Conservation (phyloP, 345 rosid species). For the Aurinia saxatilis region DNA sequence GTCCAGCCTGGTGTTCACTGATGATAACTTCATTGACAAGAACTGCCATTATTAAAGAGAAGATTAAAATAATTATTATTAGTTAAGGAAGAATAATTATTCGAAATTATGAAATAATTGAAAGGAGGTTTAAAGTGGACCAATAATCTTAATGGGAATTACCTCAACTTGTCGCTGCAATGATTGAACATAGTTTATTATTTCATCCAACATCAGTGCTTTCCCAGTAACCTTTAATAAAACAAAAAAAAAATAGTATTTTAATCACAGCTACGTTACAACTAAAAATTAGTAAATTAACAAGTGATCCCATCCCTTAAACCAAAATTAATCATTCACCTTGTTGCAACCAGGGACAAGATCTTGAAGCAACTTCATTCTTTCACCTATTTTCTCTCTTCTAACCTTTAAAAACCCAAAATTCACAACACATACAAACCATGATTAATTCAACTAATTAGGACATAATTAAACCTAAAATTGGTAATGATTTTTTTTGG, state of each 20-base stretch:
- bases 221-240: constrained; percentile 65
- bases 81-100: not conserved
- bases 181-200: constrained; percentile 89
- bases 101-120: constrained; percentile 18
- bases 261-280: constrained; percentile 1
- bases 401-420: constrained; percentile 49
- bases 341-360: constrained; percentile 97
- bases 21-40: constrained; percentile 90
- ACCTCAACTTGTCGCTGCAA: constrained; percentile 95
- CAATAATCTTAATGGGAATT: constrained; percentile 14
- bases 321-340: constrained; percentile 26
- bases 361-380: constrained; percentile 96
- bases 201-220: constrained; percentile 88
- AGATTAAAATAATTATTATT: too few species aligned
- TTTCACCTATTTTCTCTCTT: constrained; percentile 89
- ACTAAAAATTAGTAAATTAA: not conserved
- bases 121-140: constrained; percentile 1
- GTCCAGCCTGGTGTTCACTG: constrained; percentile 77
- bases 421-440: not conserved
- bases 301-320: not conserved
- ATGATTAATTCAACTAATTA: not conserved
- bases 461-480: not conserved
- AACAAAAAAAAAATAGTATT: not conserved
- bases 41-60: constrained; percentile 42
- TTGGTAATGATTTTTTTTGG: not conserved